Percentiles rank a stretch among this genome's conserved stretches.
phyloP scores from a whole-genome alignment of 495 filamentous ascomycete species.

The Ramalina peruviana region DNA sequence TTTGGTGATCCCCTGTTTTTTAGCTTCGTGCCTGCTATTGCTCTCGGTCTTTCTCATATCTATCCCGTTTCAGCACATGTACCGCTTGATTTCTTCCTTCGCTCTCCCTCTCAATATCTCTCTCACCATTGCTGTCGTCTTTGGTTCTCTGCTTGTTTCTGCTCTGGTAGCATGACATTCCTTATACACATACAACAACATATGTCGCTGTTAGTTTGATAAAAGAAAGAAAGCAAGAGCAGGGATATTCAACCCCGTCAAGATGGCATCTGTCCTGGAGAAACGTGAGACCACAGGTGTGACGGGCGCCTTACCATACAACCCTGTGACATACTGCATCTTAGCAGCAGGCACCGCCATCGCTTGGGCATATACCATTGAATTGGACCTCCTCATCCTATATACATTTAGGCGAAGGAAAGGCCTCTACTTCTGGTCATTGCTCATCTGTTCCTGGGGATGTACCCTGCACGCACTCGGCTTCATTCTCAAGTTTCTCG shows the following conservation, averaged over 20 bases:
- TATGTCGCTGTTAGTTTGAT: not conserved
- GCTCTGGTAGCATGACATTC: constrained; percentile 1
- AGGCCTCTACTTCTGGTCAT: constrained; percentile 28
- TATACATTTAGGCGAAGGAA: constrained; percentile 25
- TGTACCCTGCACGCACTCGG: constrained; percentile 22
- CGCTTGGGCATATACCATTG: constrained; percentile 13
- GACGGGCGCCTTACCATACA: not conserved
- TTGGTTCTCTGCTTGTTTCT: not conserved
- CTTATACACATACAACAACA: not conserved
- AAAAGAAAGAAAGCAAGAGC: not conserved
- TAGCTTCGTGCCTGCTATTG: too few species aligned
- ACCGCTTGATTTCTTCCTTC: too few species aligned
- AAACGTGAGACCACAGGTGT: constrained; percentile 2
- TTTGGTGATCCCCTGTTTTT: too few species aligned
- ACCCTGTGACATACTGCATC: not conserved
- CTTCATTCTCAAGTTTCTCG: constrained; percentile 38
- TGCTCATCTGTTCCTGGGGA: constrained; percentile 21
- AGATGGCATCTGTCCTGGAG: not conserved
- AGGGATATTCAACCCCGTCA: not conserved
- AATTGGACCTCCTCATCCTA: constrained; percentile 25
- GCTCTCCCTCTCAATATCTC: too few species aligned
- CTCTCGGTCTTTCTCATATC: too few species aligned
- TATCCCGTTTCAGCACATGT: too few species aligned
- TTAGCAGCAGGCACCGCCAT: constrained; percentile 3
- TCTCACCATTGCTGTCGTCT: not conserved